These are phyloP conservation scores for Thelonectria olida DNA, from an alignment of 2,329 filamentous ascomycete species.

Conservation along the genomic window DNA sequence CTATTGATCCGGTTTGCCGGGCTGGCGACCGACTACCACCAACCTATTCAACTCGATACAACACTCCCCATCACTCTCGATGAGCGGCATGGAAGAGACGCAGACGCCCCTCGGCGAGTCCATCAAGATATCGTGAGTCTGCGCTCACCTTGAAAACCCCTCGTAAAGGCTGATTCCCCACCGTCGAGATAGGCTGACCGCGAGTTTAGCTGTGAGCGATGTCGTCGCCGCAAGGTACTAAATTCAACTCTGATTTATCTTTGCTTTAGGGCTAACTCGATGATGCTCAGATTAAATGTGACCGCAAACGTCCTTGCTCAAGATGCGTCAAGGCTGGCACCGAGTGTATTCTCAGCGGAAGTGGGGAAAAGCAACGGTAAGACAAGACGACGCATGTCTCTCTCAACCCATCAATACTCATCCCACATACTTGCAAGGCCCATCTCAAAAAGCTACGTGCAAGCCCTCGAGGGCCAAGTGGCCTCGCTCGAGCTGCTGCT, in stretches of 20 bases:
- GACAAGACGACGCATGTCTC: slow-evolving; percentile 3
- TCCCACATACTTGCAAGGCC: slow-evolving; percentile 44
- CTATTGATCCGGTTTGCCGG: too few species aligned
- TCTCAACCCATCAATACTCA: background rate
- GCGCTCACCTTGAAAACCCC: slow-evolving; percentile 8
- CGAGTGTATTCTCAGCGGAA: slow-evolving; percentile 51
- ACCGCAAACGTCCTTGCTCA: slow-evolving; percentile 59
- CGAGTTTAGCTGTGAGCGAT: slow-evolving; percentile 52
- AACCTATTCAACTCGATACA: background rate
- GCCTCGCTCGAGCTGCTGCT: slow-evolving; percentile 56
- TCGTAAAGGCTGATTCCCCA: slow-evolving; percentile 1
- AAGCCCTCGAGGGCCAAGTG: slow-evolving; percentile 58
- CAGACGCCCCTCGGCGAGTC: slow-evolving; percentile 48
- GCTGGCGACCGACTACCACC: too few species aligned
- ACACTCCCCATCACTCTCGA: background rate
- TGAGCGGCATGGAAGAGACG: slow-evolving; percentile 43
- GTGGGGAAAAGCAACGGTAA: slow-evolving; percentile 54
- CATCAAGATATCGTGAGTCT: slow-evolving; percentile 48
- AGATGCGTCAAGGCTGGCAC: slow-evolving; percentile 55
- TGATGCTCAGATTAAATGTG: slow-evolving; percentile 58
- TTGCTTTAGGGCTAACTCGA: background rate
- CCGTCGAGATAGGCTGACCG: slow-evolving; percentile 8
- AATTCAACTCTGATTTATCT: background rate
- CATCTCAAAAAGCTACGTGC: slow-evolving; percentile 55
- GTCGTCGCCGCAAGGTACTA: slow-evolving; percentile 53